Evolutionary conservation across 306 rosid genomes (phyloP).

Genomic region (Fragaria iinumae): DNA sequence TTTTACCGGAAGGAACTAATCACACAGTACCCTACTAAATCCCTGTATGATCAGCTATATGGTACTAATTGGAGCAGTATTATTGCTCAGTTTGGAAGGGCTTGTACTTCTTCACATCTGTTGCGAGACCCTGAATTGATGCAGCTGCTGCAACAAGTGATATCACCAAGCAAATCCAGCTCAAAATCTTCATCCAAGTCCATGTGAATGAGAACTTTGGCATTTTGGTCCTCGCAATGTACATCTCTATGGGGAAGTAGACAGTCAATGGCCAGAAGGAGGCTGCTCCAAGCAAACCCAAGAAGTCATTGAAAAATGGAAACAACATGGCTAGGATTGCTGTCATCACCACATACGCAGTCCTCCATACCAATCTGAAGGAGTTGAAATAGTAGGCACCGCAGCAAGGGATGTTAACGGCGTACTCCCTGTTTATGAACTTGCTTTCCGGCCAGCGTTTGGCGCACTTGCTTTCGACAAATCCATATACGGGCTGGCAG

Average conservation of each 20-base stretch:
- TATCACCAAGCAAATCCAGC: conserved; percentile 73
- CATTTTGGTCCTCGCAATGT: conserved; percentile 71
- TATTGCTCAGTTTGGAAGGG: conserved; percentile 68
- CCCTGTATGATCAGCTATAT: not conserved
- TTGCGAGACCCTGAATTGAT: conserved; percentile 72
- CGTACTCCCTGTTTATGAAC: conserved; percentile 53
- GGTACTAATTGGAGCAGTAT: not conserved
- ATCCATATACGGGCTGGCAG: conserved; percentile 78
- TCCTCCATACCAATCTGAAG: conserved; percentile 83
- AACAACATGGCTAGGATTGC: conserved; percentile 82
- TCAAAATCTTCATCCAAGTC: conserved; percentile 84
- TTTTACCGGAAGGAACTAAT: not conserved
- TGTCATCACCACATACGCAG: conserved; percentile 62
- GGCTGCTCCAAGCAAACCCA: conserved; percentile 81
- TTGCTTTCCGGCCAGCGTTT: conserved; percentile 62
- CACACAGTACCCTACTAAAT: conserved; percentile 4
- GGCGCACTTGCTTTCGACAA: conserved; percentile 52
- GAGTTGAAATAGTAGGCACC: conserved; percentile 48
- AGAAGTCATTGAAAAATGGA: conserved; percentile 93
- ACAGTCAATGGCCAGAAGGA: conserved; percentile 93
- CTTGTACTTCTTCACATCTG: conserved; percentile 65
- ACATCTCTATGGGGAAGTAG: conserved; percentile 92
- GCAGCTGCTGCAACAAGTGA: conserved; percentile 83
- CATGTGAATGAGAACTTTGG: conserved; percentile 68
- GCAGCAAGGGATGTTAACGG: conserved; percentile 48